These are phyloP conservation scores for Melanogaster broomeanus DNA, from an alignment of 768 basidiomycete genomes.

Conservation along the genomic window DNA sequence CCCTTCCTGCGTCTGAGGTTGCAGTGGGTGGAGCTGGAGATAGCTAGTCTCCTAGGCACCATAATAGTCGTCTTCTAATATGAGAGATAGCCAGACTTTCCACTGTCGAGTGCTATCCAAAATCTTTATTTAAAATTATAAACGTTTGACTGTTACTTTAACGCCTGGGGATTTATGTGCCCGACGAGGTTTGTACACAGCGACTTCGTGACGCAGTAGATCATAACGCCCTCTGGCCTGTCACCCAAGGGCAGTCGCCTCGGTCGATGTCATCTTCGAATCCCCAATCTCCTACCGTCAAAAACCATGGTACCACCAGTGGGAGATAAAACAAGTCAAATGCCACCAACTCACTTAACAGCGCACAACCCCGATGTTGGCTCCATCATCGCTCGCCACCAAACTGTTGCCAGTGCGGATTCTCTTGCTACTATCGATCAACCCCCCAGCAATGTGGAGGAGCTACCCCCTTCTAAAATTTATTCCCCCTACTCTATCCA, in stretches of 20 bases:
- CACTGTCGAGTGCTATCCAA: no score
- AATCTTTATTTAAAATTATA: no score
- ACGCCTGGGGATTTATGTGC: no score
- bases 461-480: slow-evolving; percentile 35
- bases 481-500: slow-evolving; percentile 60
- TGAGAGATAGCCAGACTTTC: no score
- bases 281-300: not conserved
- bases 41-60: no score
- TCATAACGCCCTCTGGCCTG: not conserved
- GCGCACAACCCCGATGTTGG: slow-evolving; percentile 31
- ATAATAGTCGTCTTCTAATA: no score
- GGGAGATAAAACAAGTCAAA: slow-evolving; percentile 1
- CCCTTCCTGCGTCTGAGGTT: no score
- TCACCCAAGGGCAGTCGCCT: not conserved
- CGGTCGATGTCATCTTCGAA: not conserved
- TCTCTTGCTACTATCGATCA: slow-evolving; percentile 45
- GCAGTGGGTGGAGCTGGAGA: no score
- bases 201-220: no score
- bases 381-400: slow-evolving; percentile 36
- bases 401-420: slow-evolving; percentile 31
- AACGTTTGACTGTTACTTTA: no score
- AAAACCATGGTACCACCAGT: not conserved
- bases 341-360: not conserved
- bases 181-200: no score
- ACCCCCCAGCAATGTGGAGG: slow-evolving; percentile 37